Percentiles rank a stretch among this genome's conserved stretches.
Conservation (phyloP, 805 yeast genomes). For the Debaryomyces tyrocola region DNA sequence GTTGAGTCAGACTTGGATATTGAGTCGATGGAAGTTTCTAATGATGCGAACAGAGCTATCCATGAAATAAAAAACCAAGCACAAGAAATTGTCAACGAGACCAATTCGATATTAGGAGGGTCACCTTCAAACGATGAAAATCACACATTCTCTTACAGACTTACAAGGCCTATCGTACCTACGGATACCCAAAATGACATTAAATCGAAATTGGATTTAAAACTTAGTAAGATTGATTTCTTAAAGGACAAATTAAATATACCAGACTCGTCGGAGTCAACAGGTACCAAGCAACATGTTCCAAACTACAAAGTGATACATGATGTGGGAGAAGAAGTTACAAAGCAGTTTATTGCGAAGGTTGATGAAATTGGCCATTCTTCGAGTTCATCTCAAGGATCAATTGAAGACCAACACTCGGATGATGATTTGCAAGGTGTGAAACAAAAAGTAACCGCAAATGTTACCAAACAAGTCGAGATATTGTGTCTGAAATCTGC, state of each 20-base stretch:
- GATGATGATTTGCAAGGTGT: conserved; percentile 20
- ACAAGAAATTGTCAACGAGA: neutral
- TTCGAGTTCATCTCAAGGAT: conserved; percentile 14
- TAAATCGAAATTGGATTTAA: neutral
- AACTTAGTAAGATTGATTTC: neutral
- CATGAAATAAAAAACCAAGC: neutral
- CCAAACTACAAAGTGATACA: conserved; percentile 23
- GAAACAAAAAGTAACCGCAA: conserved; percentile 28
- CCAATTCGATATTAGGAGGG: neutral
- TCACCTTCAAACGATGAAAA: neutral
- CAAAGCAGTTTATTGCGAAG: conserved; percentile 30
- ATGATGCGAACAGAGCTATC: neutral
- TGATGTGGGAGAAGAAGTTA: conserved; percentile 33
- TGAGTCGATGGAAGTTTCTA: neutral
- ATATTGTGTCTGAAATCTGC: conserved; percentile 16
- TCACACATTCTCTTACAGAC: neutral
- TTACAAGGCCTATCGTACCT: neutral
- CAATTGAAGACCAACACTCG: conserved; percentile 10
- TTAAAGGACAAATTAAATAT: neutral
- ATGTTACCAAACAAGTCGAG: conserved; percentile 30
- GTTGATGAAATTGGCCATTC: conserved; percentile 31
- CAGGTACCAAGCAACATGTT: neutral
- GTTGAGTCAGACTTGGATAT: neutral
- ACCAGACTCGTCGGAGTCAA: neutral
- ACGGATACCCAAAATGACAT: neutral